Base-by-base conservation (phyloP, 1,284 basidiomycete genomes). In the Cutaneotrichosporon daszewskae region DNA sequence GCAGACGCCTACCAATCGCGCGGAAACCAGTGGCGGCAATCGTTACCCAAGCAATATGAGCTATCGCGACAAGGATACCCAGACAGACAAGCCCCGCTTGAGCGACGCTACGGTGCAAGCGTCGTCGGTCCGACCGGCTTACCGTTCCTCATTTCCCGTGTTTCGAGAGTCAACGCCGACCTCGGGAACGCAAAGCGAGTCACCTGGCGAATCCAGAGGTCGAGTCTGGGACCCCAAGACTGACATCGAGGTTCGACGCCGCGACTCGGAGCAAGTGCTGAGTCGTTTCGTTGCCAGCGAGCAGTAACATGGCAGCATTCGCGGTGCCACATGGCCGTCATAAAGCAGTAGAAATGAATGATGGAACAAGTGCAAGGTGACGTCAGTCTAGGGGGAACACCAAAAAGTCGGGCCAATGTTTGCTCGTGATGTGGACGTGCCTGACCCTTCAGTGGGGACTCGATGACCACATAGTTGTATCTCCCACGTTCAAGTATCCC, bases 181-280 rank as follows among this genome's bases (percentile, higher is more conserved):
- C 20, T 25, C 17, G 4, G 20, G n/a, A n/a, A n/a, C n/a, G n/a
- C n/a, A n/a, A n/a, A n/a, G n/a, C n/a, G n/a, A n/a, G n/a, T n/a
- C n/a, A 26, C 25, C 9, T 11, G 8, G 13, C 13, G 28, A 10
- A 16, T 27, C 28, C 6, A n/a, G 37, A 4, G 58, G 53, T 27
- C 51, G 53, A 16, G 40, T 47, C 6, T 69, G 63, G 56, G 60
- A 64, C 36, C 65, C 65, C 1, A 46, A 22, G 22, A 69, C 65
- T 10, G 60, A 63, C 43, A 43, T 64, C 12, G 63, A 66, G 27
- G 45, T 51, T 24, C 49, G 59, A 27, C 88, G 86, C 67, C 79
- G 79, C 43, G 81, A 83, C 17, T 86, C 85, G 3, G 86, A 90
- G 61, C 83, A 88, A 57, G 84, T 87, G 13, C 73, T 89, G 28